These are phyloP conservation scores for Chrysochromulina tobinii DNA, from an alignment of 78 protist species.

Conservation along the genomic window DNA sequence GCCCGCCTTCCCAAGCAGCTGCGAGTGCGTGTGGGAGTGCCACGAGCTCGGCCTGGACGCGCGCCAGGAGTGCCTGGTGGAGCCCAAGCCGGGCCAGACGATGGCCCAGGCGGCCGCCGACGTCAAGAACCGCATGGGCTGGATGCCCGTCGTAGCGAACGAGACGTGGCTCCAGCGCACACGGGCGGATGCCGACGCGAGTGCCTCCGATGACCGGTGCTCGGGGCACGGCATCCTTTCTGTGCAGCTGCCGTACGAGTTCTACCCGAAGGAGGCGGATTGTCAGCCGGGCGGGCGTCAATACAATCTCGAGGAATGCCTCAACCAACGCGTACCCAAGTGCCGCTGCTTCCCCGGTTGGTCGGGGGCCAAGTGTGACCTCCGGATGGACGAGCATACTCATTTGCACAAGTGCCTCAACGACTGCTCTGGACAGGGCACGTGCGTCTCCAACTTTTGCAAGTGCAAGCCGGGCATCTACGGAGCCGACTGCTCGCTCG, in stretches of 20 bases:
- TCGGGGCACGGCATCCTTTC: neutral
- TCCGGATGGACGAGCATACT: neutral
- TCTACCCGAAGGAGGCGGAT: neutral
- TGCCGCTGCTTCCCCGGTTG: neutral
- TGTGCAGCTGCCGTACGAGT: neutral
- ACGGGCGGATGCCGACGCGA: neutral
- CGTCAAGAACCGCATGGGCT: neutral
- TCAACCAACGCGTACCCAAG: neutral
- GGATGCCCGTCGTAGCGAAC: neutral
- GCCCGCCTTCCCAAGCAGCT: neutral
- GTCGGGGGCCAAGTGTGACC: neutral
- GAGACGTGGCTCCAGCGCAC: neutral
- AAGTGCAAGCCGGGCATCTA: neutral
- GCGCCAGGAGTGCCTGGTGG: constrained; percentile 2
- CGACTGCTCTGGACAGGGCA: neutral
- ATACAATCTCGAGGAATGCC: neutral
- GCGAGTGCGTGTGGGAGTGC: constrained; percentile 12
- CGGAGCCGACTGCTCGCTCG: neutral
- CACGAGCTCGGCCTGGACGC: neutral
- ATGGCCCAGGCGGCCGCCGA: neutral
- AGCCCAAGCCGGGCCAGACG: neutral
- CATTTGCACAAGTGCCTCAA: neutral
- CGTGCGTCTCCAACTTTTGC: neutral
- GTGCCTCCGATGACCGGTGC: neutral
- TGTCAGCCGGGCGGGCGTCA: neutral